Evolutionary conservation across 805 yeast genomes (phyloP), one percentile per base, ranked within the genome.

Genomic region (Wickerhamomyces rabaulensis): DNA sequence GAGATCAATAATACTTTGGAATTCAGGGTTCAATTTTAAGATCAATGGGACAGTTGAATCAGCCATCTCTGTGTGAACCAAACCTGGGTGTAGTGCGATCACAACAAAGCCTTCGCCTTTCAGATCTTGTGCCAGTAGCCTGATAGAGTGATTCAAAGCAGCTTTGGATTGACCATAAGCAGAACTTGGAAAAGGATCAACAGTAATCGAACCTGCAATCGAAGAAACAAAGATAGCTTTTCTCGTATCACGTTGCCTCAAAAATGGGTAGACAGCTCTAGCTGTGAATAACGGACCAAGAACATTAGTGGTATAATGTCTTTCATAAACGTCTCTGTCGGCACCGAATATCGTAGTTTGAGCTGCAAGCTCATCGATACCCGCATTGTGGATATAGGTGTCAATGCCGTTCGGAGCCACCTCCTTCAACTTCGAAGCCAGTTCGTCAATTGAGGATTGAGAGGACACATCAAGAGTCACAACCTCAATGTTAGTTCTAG

Each of bases 101-200:
- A 63, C 56, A 8, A 52, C 58, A 46, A 60, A 66, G 1, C 57
- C 62, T 36, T 63, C 61, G 2, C 26, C 36, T 21, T 41, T 42
- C 25, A 60, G 41, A 43, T 69, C 71, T 21, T 20, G n/a, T 38
- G 63, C 45, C 26, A 70, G 26, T 17, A 56, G 53, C 35, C 47
- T 57, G 12, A 52, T 54, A 13, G 60, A 47, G 48, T 55, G 62
- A 54, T 70, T 68, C 46, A 68, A 48, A 1, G 68, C 73, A 13
- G 71, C 66, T 47, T 70, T 70, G 2, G 71, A 65, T 36, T 51
- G 53, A 3, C 71, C 70, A 49, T 69, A 69, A 17, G 66, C 65
- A 13, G 62, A 53, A 17, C 46, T 38, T 7, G 56, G 51, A 33
- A 41, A 16, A 22, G 39, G 39, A 6, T 9, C 3, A 16, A 6